Evolutionary conservation across 1,284 basidiomycete genomes (phyloP).

Genomic region (Cerrena zonata): DNA sequence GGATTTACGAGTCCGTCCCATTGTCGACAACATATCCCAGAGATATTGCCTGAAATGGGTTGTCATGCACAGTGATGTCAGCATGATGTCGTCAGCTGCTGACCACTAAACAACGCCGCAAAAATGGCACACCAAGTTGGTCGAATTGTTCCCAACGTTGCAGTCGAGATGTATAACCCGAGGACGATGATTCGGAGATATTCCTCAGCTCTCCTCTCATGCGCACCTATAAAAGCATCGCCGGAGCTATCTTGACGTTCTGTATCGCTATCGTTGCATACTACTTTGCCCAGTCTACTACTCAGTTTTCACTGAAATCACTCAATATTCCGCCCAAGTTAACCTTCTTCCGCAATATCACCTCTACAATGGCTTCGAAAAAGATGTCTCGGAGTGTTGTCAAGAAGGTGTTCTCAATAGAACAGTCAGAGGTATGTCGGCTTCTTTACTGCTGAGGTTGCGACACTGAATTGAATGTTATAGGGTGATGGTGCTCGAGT

Average conservation of each 20-base stretch:
- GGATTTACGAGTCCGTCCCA: no score
- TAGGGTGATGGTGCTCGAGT: slow-evolving; percentile 84
- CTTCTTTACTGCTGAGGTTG: no score
- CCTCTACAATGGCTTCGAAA: slow-evolving; percentile 20
- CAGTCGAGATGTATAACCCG: background rate
- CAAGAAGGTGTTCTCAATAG: slow-evolving; percentile 73
- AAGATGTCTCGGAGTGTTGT: slow-evolving; percentile 61
- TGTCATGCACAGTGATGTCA: no score
- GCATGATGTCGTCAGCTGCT: background rate
- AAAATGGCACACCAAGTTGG: background rate
- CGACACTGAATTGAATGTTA: background rate
- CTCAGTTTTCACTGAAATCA: background rate
- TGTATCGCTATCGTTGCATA: slow-evolving; percentile 8
- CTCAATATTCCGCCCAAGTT: background rate
- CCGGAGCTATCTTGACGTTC: slow-evolving; percentile 9
- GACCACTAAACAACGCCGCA: background rate
- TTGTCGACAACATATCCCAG: no score
- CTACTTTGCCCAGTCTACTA: slow-evolving; percentile 3
- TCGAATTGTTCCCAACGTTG: slow-evolving; percentile 1
- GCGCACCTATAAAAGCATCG: slow-evolving; percentile 20
- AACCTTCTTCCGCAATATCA: slow-evolving; percentile 5
- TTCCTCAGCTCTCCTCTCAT: slow-evolving; percentile 4
- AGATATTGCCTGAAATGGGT: no score
- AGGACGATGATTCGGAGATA: background rate
- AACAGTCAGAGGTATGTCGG: slow-evolving; percentile 67